These are phyloP conservation scores for Penicillium sp. DNA, from an alignment of 2,329 filamentous ascomycete species.

Conservation along the genomic window DNA sequence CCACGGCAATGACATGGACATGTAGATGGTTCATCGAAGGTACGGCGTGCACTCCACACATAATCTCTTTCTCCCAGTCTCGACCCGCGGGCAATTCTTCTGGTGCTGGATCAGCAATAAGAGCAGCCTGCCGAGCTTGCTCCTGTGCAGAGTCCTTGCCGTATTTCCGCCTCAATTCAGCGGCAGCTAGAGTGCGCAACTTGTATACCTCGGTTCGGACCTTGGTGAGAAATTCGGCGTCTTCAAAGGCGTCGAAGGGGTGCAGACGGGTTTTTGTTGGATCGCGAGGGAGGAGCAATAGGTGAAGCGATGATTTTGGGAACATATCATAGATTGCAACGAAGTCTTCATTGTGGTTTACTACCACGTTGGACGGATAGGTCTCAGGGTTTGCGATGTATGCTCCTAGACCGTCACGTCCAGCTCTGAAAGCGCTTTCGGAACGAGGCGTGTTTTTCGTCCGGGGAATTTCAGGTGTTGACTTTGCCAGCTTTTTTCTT, in stretches of 20 bases:
- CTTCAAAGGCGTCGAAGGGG: conserved; percentile 75
- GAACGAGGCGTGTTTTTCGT: conserved; percentile 15
- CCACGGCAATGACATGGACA: conserved; percentile 79
- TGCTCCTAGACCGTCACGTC: conserved; percentile 62
- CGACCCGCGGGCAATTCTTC: conserved; percentile 67
- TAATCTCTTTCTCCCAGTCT: conserved; percentile 75
- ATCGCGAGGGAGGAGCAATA: conserved; percentile 81
- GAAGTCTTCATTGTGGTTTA: conserved; percentile 68
- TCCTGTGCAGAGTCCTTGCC: conserved; percentile 66
- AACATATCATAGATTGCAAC: conserved; percentile 80
- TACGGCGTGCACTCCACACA: conserved; percentile 77
- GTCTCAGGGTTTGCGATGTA: conserved; percentile 66
- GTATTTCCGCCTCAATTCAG: conserved; percentile 70
- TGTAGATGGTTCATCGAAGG: conserved; percentile 93
- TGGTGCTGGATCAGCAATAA: conserved; percentile 55
- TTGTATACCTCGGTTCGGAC: conserved; percentile 62
- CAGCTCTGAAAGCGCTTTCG: conserved; percentile 37
- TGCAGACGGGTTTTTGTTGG: conserved; percentile 61
- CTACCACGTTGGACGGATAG: conserved; percentile 59
- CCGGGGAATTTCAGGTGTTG: conserved; percentile 16
- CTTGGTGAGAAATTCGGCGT: conserved; percentile 65
- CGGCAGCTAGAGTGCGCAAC: conserved; percentile 66
- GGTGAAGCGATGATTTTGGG: conserved; percentile 82
- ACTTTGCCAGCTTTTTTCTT: conserved; percentile 45
- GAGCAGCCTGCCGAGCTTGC: conserved; percentile 61